phyloP scores from a whole-genome alignment of 441 rosid genomes.

The Oxalis stricta region DNA sequence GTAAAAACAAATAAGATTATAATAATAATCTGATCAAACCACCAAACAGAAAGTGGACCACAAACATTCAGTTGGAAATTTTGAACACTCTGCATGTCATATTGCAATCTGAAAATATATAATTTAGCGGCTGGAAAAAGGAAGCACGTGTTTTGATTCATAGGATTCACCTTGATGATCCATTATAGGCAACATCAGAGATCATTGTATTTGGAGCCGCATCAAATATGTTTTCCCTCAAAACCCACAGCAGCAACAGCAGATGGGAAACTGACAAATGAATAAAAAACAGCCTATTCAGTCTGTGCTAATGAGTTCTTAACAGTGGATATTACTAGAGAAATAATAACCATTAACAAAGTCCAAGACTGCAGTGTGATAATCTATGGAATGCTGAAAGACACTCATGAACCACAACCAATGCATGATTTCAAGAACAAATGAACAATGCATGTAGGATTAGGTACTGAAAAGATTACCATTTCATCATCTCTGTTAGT shows the following conservation, averaged over 20 bases:
- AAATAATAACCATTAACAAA: background rate
- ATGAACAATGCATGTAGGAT: background rate
- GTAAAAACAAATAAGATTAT: no score
- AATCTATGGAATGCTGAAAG: background rate
- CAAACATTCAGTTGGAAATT: no score
- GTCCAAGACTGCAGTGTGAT: background rate
- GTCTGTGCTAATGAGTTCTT: background rate
- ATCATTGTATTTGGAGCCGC: conserved; percentile 31
- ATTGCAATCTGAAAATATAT: no score
- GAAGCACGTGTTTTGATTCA: background rate
- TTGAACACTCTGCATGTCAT: no score
- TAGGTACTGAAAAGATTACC: conserved; percentile 30
- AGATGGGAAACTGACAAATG: conserved; percentile 55
- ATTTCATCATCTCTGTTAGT: conserved; percentile 60
- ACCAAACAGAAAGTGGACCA: background rate
- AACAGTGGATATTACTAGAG: background rate
- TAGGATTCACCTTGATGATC: conserved; percentile 42
- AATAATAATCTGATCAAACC: no score
- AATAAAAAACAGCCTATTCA: background rate
- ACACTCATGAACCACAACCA: background rate
- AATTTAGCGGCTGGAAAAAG: no score
- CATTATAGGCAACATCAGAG: conserved; percentile 29
- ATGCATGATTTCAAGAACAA: background rate
- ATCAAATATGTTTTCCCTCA: conserved; percentile 61
- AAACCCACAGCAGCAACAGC: conserved; percentile 40